These are phyloP conservation scores for Telopea speciosissima DNA, from an alignment of 177 flowering plant species.

Conservation along the genomic window DNA sequence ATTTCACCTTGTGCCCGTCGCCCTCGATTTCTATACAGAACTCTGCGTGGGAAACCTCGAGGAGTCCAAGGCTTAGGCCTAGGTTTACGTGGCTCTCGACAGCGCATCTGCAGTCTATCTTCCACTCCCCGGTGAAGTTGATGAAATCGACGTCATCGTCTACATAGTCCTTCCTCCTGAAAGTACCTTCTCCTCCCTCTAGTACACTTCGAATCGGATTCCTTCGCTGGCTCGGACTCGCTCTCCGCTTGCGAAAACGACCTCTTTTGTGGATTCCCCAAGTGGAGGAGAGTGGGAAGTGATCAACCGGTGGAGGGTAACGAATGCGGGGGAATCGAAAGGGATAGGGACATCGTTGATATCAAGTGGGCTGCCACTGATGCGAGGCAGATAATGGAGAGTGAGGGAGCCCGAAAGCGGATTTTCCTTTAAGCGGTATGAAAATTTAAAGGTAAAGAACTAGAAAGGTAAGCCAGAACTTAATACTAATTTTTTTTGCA, in stretches of 20 bases:
- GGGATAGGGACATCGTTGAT: constrained; percentile 40
- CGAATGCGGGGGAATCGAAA: constrained; percentile 45
- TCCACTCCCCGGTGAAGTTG: constrained; percentile 27
- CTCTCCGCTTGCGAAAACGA: constrained; percentile 39
- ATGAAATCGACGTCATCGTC: too few species aligned
- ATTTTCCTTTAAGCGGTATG: neutral
- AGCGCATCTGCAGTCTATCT: constrained; percentile 41
- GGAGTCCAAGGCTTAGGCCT: too few species aligned
- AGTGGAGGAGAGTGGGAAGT: constrained; percentile 18
- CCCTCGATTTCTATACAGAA: constrained; percentile 39
- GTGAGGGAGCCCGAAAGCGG: constrained; percentile 39
- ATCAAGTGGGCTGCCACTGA: constrained; percentile 32
- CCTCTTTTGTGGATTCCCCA: constrained; percentile 4
- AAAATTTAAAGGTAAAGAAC: too few species aligned
- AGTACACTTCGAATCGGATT: constrained; percentile 54
- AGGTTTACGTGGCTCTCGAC: constrained; percentile 21
- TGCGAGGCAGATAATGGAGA: constrained; percentile 46
- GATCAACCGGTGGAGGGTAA: constrained; percentile 54
- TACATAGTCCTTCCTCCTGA: constrained; percentile 34
- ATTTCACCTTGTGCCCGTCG: constrained; percentile 21
- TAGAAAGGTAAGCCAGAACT: too few species aligned
- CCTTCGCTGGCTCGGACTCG: constrained; percentile 47
- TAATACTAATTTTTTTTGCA: too few species aligned
- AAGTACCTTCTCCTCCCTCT: constrained; percentile 49
- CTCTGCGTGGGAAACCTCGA: constrained; percentile 32